Conservation (phyloP, 1,284 basidiomycete species). For the Heterobasidion annosum region DNA sequence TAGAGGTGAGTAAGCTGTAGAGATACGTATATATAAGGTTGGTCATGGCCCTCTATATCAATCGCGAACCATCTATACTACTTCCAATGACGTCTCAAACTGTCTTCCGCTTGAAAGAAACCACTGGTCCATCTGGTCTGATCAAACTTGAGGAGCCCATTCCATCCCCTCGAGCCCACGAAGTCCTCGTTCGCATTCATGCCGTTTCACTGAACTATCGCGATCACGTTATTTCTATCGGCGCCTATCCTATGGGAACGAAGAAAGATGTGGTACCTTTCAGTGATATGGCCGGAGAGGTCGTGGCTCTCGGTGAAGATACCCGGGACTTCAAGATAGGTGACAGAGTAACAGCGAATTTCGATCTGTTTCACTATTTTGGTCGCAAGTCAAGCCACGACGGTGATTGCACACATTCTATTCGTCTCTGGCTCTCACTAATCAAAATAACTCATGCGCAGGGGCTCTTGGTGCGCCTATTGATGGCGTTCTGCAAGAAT, state of each 20-base stretch:
- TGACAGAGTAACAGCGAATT: conserved; percentile 23
- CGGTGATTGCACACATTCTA: background rate
- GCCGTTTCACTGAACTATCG: conserved; percentile 43
- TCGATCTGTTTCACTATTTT: conserved; percentile 22
- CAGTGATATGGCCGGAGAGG: conserved; percentile 29
- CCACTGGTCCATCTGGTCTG: background rate
- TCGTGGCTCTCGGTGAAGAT: conserved; percentile 30
- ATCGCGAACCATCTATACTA: background rate
- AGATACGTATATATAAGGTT: background rate
- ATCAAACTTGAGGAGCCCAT: conserved; percentile 15
- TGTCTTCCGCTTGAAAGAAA: background rate
- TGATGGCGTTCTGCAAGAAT: conserved; percentile 28
- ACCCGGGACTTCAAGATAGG: conserved; percentile 15
- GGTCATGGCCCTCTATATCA: background rate
- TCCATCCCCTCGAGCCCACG: conserved; percentile 22
- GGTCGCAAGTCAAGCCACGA: conserved; percentile 14
- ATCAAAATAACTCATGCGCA: background rate
- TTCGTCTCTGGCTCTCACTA: background rate
- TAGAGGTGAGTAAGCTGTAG: background rate
- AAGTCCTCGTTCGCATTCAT: conserved; percentile 41
- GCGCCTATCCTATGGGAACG: conserved; percentile 20
- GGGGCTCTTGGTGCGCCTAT: conserved; percentile 6
- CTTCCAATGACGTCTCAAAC: background rate
- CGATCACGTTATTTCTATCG: conserved; percentile 29
- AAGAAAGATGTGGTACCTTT: conserved; percentile 38